A percentile compares a stretch with the other conserved stretches of the same genome.
Evolutionary conservation across 805 yeast species (phyloP).

Genomic region (Kuraishia ogatae): DNA sequence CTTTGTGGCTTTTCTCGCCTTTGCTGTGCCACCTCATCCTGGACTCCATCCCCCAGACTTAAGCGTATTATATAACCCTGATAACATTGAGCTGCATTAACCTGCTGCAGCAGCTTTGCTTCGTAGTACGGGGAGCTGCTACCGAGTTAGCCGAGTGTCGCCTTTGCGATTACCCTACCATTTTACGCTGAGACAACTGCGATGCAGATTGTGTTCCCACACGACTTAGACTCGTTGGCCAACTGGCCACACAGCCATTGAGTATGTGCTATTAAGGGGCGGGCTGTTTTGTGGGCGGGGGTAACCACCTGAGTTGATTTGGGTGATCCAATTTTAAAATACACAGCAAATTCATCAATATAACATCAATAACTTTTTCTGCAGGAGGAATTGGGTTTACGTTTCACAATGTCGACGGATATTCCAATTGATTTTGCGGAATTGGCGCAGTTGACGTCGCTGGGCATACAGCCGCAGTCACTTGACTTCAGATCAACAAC

Average conservation of each 20-base stretch:
- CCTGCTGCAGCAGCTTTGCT: neutral
- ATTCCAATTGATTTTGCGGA: constrained; percentile 97
- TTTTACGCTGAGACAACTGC: neutral
- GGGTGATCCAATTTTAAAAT: neutral
- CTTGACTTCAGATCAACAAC: constrained; percentile 93
- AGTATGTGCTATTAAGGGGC: neutral
- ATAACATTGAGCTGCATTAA: neutral
- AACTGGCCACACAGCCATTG: neutral
- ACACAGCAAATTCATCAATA: neutral
- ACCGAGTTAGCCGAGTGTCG: neutral
- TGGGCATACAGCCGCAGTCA: constrained; percentile 79
- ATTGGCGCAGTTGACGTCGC: constrained; percentile 76
- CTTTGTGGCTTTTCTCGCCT: no score
- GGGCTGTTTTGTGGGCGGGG: neutral
- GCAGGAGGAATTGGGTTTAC: neutral
- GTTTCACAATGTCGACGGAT: constrained; percentile 31
- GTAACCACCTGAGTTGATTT: neutral
- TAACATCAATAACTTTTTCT: neutral
- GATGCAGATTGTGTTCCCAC: neutral
- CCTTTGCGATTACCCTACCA: neutral
- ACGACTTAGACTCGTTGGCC: neutral
- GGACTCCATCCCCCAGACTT: neutral
- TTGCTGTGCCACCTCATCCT: neutral
- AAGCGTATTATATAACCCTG: neutral
- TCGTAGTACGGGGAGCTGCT: neutral